Base-by-base conservation (phyloP, 2,329 filamentous ascomycete genomes). In the Sclerotinia trifoliorum region DNA sequence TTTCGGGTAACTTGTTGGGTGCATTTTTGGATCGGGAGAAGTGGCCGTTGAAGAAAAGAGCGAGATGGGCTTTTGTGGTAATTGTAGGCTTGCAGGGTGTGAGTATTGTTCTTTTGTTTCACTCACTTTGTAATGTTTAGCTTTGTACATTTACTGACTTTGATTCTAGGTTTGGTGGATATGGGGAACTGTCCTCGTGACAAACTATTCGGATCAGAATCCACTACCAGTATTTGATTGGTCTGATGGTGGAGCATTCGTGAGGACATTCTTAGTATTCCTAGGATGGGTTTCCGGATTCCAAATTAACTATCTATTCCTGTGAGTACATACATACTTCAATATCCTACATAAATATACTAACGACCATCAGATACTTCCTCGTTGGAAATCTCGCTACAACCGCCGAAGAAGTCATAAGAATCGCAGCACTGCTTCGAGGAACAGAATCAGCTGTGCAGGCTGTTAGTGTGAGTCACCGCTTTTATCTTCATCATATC, bases 391-490 rank as follows among this genome's bases (percentile, higher is more conserved):
- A 91, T 72, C 76, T 93, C 3, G 88, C 90, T 1, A 78, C 81
- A 5, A 81, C 83, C 7, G 83, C 90, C 63, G 82, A 83, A 32
- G 86, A 93, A 72, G 84, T 92, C 1, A 85, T 93, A 55, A 84
- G 90, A 0, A 88, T 89, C 73, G 85, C 90, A 0, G 89, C 88
- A 0, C 78, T 93, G 17, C 80, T 93, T 3, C 83, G 90, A 67
- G 90, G 88, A 0, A 90, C 88, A 0, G 90, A 93, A 78, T 91
- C 88, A 1, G 90, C 88, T 0, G 89, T 88, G 80, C 90, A 93
- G 75, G 90, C 89, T 8, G 79, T 93, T 21, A 90, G 88, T 73
- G 81, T 83, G 74, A 73, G 81, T 78, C 63, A 1, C 21, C 13
- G 3, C 7, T 19, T 21, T 42, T 2, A 24, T 19, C 17, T 57